phyloP scores from a whole-genome alignment of 768 basidiomycete species.

The Naematelia encephala region DNA sequence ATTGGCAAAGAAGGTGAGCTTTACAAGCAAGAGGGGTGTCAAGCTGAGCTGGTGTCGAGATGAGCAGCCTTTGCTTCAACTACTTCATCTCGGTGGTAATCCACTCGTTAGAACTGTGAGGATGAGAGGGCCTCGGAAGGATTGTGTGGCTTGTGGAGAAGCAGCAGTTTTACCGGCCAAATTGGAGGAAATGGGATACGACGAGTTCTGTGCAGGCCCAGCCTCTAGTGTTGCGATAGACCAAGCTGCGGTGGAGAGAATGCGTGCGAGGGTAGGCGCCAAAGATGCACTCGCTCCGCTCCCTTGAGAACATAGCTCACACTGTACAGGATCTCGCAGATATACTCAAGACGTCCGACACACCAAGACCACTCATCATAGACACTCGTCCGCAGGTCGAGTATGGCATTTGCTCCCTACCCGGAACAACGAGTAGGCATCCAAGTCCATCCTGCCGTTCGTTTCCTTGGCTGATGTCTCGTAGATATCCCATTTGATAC shows the following conservation, averaged over 20 bases:
- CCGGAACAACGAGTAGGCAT: constrained; percentile 66
- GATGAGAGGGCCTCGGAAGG: constrained; percentile 65
- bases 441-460: not conserved
- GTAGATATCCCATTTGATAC: constrained; percentile 71
- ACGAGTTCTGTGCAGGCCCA: constrained; percentile 78
- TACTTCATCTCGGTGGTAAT: constrained; percentile 68
- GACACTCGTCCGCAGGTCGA: constrained; percentile 78
- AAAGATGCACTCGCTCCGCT: constrained; percentile 52
- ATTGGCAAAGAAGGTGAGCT: constrained; percentile 57
- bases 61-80: constrained; percentile 61
- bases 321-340: constrained; percentile 56
- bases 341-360: constrained; percentile 29
- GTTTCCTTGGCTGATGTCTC: not conserved
- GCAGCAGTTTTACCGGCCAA: constrained; percentile 50
- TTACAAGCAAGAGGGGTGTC: not conserved
- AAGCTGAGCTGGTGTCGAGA: constrained; percentile 52
- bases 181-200: constrained; percentile 68
- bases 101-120: constrained; percentile 79
- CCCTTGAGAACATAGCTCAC: not conserved
- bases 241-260: constrained; percentile 17
- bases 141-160: constrained; percentile 72
- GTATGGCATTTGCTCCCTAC: constrained; percentile 80
- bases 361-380: constrained; percentile 54
- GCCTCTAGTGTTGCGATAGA: constrained; percentile 45
- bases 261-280: constrained; percentile 52